Conservation (phyloP, 2,329 filamentous ascomycete species). For the Penicillium sp. region DNA sequence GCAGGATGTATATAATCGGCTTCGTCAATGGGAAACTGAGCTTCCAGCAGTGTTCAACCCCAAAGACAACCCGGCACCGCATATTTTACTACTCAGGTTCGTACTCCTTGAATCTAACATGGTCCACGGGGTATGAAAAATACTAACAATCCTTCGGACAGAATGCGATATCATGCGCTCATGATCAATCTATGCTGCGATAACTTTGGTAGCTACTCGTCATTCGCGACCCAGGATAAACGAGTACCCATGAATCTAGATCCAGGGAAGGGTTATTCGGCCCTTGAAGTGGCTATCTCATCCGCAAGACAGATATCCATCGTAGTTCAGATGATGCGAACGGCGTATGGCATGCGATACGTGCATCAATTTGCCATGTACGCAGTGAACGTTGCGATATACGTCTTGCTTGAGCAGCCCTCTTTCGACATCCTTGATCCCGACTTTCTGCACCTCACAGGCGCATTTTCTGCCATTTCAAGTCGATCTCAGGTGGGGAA, state of each 20-base stretch:
- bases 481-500: slow-evolving; percentile 25
- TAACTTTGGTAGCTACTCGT: slow-evolving; percentile 8
- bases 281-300: slow-evolving; percentile 12
- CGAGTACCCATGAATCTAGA: background rate
- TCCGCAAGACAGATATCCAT: slow-evolving; percentile 25
- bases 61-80: slow-evolving; percentile 6
- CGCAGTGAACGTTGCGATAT: slow-evolving; percentile 29
- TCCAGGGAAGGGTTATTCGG: background rate
- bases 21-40: slow-evolving; percentile 13
- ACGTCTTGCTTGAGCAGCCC: slow-evolving; percentile 22
- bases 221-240: background rate
- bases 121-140: background rate
- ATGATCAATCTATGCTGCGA: slow-evolving; percentile 30
- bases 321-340: slow-evolving; percentile 23
- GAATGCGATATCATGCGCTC: slow-evolving; percentile 30
- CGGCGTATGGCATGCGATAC: slow-evolving; percentile 29
- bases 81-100: slow-evolving; percentile 20
- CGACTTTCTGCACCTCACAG: slow-evolving; percentile 28
- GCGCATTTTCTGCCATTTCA: slow-evolving; percentile 28
- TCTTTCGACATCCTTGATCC: slow-evolving; percentile 26
- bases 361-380: slow-evolving; percentile 31
- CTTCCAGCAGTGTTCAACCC: slow-evolving; percentile 9
- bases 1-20: slow-evolving; percentile 11
- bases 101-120: background rate
- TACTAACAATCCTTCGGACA: background rate